Percentiles rank a stretch among this genome's conserved stretches.
phyloP scores from a whole-genome alignment of 2,329 filamentous ascomycete species.

The Dactylellina parvicollis region DNA sequence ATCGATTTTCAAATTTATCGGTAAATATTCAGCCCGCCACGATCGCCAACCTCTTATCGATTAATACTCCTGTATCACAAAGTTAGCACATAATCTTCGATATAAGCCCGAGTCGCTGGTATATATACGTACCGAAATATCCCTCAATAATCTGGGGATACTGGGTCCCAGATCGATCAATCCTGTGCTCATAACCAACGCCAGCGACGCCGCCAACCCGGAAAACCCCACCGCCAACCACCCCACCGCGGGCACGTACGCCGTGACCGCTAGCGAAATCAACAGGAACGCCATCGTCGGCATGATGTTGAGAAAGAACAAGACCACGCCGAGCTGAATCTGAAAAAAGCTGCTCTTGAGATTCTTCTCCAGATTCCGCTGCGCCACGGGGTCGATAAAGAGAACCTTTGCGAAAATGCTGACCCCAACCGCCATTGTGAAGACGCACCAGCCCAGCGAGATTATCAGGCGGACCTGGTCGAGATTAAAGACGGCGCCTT shows the following conservation, averaged over 20 bases:
- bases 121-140: slow-evolving; percentile 21
- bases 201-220: slow-evolving; percentile 32
- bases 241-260: slow-evolving; percentile 42
- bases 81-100: too few relatives aligned
- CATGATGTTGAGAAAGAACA: slow-evolving; percentile 47
- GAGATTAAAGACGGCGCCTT: slow-evolving; percentile 44
- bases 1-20: too few relatives aligned
- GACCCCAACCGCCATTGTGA: slow-evolving; percentile 44
- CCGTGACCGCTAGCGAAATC: slow-evolving; percentile 47
- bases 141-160: slow-evolving; percentile 35
- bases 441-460: slow-evolving; percentile 48
- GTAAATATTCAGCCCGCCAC: too few relatives aligned
- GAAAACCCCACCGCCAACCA: slow-evolving; percentile 45
- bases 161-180: slow-evolving; percentile 43
- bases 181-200: slow-evolving; percentile 35
- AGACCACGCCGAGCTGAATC: slow-evolving; percentile 25
- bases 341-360: slow-evolving; percentile 42
- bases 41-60: too few relatives aligned
- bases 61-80: too few relatives aligned
- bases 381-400: slow-evolving; percentile 48
- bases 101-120: too few relatives aligned
- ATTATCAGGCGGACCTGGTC: slow-evolving; percentile 49
- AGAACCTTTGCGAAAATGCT: slow-evolving; percentile 46
- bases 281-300: slow-evolving; percentile 39
- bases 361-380: slow-evolving; percentile 39